Base-by-base conservation (phyloP, 768 basidiomycete species). In the Rhizopogon roseolus region DNA sequence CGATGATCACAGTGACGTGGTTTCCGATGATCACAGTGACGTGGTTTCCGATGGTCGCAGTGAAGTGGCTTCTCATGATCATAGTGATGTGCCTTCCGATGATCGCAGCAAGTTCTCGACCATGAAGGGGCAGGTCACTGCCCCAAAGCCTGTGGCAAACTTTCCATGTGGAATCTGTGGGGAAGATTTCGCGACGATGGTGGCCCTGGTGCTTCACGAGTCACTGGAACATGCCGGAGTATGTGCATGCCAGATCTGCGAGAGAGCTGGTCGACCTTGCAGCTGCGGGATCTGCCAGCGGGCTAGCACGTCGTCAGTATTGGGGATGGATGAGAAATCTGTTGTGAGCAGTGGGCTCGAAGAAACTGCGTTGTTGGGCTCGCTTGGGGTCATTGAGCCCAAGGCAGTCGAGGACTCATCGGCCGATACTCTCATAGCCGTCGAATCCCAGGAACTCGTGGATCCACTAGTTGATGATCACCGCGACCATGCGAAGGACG, bases 211-310 rank as follows among this genome's bases (percentile, higher is more conserved):
- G 5, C 16, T 13, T 13, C 52, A 53, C 49, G 27, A 16, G 10
- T 25, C 8, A 16, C 32, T 14, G 16, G 25, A 0, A 27, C 52
- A 53, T 29, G 6, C 46, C 17, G 9, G 14, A n/a, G 6, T 29
- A 7, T 37, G 28, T 27, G 38, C 50, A 10, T 49, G 13, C 17
- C 5, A 28, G 13, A 19, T 36, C 5, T 13, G 17, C 45, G 41
- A 48, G 19, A 54, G 53, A 16, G 53, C 49, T 19, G 49, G 14
- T 11, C 16, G 13, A 11, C 22, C 57, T 38, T 52, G 39, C 19
- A 2, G 9, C 3, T 52, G 60, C 36, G 5, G 27, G 4, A 51
- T 49, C 25, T 63, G 64, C 25, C 45, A 40, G 29, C 58, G 39
- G 29, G 7, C 45, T 13, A 13, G 13, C 32, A 19, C 45, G 10